A percentile compares a stretch with the other conserved stretches of the same genome.
phyloP scores from a whole-genome alignment of 352 stramenopile species.

The Phytophthora sp. region DNA sequence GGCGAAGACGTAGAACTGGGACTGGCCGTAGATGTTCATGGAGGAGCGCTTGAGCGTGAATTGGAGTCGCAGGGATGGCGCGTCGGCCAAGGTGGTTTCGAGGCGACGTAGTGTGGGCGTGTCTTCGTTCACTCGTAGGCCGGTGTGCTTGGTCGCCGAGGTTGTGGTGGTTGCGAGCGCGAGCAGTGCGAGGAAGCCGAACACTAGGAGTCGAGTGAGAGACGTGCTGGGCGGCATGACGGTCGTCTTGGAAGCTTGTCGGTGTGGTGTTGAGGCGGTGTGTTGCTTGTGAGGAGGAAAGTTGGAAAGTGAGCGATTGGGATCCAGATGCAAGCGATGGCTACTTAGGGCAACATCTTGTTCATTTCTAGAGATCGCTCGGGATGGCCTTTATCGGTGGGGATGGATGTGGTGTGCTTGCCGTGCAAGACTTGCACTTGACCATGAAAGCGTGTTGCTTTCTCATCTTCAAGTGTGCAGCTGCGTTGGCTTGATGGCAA shows the following conservation, averaged over 20 bases:
- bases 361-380: too few relatives aligned
- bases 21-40: constrained; percentile 36
- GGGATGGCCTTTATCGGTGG: too few relatives aligned
- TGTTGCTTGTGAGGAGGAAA: not conserved
- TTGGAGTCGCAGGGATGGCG: constrained; percentile 32
- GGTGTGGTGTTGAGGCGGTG: not conserved
- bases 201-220: not conserved
- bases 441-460: too few relatives aligned
- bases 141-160: not conserved
- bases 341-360: too few relatives aligned
- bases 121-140: not conserved
- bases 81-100: constrained; percentile 15
- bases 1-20: constrained; percentile 42
- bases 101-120: not conserved
- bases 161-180: not conserved
- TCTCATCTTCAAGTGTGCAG: too few relatives aligned
- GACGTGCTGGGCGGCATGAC: constrained; percentile 7
- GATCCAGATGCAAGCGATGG: too few relatives aligned
- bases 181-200: constrained; percentile 3
- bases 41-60: constrained; percentile 36
- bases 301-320: constrained; percentile 17
- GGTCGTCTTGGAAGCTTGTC: too few relatives aligned
- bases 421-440: too few relatives aligned
- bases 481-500: too few relatives aligned
- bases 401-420: too few relatives aligned